Percentiles rank a stretch among this genome's conserved stretches.
phyloP scores from a whole-genome alignment of 176 grass and related monocot genomes.

The Ensete ventricosum region DNA sequence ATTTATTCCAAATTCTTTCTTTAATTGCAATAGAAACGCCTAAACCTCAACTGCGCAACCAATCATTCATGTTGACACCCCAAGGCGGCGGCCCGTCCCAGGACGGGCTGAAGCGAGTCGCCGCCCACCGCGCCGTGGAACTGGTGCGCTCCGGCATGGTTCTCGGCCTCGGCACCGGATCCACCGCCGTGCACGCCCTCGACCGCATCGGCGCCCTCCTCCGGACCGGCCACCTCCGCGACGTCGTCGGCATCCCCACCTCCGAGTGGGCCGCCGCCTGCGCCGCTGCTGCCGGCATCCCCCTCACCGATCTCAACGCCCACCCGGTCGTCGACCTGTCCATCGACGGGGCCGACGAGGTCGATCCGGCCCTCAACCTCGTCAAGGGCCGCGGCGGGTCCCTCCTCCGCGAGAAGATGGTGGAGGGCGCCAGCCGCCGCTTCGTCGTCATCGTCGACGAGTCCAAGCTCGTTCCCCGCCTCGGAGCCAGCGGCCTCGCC shows the following conservation, averaged over 20 bases:
- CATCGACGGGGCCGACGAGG: conserved; percentile 10
- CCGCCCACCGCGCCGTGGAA: conserved; percentile 10
- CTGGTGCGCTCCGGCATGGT: conserved; percentile 1
- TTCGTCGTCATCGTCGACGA: conserved; percentile 12
- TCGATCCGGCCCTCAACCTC: neutral
- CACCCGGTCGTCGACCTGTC: conserved; percentile 3
- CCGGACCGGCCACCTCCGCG: neutral
- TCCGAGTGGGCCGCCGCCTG: conserved; percentile 6
- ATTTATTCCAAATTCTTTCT: no score
- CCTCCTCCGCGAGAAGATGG: conserved; percentile 12
- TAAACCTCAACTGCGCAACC: no score
- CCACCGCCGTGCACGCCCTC: conserved; percentile 6
- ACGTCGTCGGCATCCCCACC: conserved; percentile 6
- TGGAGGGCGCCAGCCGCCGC: conserved; percentile 11
- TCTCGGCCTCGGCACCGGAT: conserved; percentile 8
- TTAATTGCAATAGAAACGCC: no score
- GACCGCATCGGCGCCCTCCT: conserved; percentile 13
- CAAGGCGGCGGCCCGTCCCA: neutral
- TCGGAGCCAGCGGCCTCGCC: conserved; percentile 5
- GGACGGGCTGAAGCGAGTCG: conserved; percentile 9
- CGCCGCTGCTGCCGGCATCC: neutral
- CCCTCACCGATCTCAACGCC: conserved; percentile 1
- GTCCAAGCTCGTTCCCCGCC: conserved; percentile 1
- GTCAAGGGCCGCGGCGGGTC: conserved; percentile 7
- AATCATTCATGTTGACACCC: no score